Conservation (phyloP, 345 rosid species). For the Moringa oleifera region DNA sequence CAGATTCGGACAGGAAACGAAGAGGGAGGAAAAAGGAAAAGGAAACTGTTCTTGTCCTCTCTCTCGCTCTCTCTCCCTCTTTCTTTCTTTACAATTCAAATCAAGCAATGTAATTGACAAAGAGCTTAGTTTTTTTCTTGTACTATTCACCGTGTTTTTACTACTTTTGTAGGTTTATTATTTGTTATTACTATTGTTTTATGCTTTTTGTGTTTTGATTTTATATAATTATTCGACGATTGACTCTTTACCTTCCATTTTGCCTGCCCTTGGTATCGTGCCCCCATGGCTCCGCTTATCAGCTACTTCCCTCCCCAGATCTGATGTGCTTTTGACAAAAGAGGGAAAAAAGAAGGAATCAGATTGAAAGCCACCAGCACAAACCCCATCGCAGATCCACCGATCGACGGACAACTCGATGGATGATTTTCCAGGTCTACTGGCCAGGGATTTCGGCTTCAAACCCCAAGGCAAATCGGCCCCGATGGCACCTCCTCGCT, state of each 20-base stretch:
- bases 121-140: too few species aligned
- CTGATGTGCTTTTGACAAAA: slow-evolving; percentile 3
- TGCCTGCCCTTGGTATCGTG: neutral
- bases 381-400: neutral
- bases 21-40: neutral
- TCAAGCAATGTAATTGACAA: too few species aligned
- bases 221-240: slow-evolving; percentile 12
- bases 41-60: slow-evolving; percentile 3
- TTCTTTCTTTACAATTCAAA: too few species aligned
- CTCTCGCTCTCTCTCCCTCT: neutral
- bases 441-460: slow-evolving; percentile 57
- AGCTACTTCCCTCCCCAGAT: slow-evolving; percentile 13
- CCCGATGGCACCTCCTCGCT: slow-evolving; percentile 62
- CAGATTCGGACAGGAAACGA: neutral
- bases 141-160: too few species aligned
- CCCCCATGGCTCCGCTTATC: neutral
- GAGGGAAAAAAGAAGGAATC: too few species aligned
- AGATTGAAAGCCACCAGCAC: neutral
- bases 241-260: slow-evolving; percentile 17
- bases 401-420: slow-evolving; percentile 14
- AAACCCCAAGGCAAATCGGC: slow-evolving; percentile 76
- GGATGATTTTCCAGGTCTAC: slow-evolving; percentile 67
- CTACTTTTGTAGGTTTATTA: too few species aligned
- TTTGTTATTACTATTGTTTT: neutral
- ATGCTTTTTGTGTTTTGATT: neutral